Evolutionary conservation across 2,329 filamentous ascomycete genomes (phyloP), one percentile per base, ranked within the genome.

Genomic region (Camillea tinctor): DNA sequence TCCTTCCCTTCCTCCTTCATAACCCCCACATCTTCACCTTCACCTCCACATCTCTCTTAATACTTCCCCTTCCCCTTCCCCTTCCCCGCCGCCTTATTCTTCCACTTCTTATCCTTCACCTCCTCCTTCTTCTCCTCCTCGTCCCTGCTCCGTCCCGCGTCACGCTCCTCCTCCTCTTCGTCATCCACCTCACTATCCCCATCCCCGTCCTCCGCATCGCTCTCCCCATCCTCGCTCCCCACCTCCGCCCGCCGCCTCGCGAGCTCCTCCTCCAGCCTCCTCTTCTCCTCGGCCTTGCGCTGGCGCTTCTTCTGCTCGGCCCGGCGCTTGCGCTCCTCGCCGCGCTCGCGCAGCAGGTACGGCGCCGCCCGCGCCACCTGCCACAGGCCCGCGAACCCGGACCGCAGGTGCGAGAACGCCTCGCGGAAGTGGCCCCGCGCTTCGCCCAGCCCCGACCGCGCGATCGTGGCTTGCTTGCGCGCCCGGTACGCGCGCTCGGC

Each of bases 401-500:
- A 59, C 40, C 56, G 61, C 30, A 80, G 66, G 67, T 81, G 77
- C 9, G 67, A 57, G 44, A 69, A 61, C 11, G 73, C 70, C 63
- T 77, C 70, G 44, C 64, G 56, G 58, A 77, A 76, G 67, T 81
- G 77, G 21, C 63, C 66, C 65, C 71, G 74, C 51, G 78, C 75
- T 48, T 78, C 73, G 52, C 67, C 62, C 60, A 70, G 73, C 68
- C 76, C 71, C 52, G 71, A 65, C 11, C 77, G 76, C 19, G 76
- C 77, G 11, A 70, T 65, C 22, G 75, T 66, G 15, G 76, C 72
- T 3, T 77, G 75, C 72, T 79, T 80, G 58, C 69, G 72, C 24
- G 75, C 71, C 50, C 71, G 71, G 72, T 79, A 80, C 54, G 72
- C 67, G 48, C 71, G 71, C 71, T 80, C 77, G 55, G 77, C 75